Evolutionary conservation across 2,329 filamentous ascomycete genomes (phyloP).

Genomic region (Verticillium albo-atrum): DNA sequence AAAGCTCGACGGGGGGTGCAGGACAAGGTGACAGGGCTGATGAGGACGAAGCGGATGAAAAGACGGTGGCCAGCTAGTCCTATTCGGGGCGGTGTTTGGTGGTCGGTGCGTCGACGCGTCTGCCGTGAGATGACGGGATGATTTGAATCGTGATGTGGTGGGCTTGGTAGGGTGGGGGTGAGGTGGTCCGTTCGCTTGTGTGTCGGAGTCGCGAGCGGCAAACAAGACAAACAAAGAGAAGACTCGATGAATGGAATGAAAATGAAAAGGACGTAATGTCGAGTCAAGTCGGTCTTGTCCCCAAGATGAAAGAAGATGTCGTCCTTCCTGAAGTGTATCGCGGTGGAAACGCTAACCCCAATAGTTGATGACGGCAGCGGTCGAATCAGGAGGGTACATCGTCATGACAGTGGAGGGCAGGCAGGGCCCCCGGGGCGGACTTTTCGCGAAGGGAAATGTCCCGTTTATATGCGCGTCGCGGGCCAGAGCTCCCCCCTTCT

Average conservation of each 20-base stretch:
- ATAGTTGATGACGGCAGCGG: neutral
- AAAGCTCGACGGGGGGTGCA: neutral
- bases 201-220: neutral
- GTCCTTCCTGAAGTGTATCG: neutral
- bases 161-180: neutral
- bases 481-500: conserved; percentile 12
- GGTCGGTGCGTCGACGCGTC: neutral
- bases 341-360: neutral
- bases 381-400: neutral
- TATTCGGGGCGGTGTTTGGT: neutral
- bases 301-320: neutral
- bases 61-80: neutral
- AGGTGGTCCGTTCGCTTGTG: neutral
- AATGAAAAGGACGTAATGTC: neutral
- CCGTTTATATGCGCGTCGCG: conserved; percentile 45
- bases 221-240: neutral
- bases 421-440: neutral
- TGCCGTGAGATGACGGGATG: neutral
- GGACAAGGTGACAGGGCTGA: neutral
- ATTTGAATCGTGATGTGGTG: neutral
- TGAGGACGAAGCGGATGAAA: neutral
- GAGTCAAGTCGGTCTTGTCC: neutral
- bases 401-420: neutral
- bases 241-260: neutral
- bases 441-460: neutral